Evolutionary conservation across 2,329 filamentous ascomycete species (phyloP), one percentile per base, ranked within the genome.

Genomic region (Apiospora sp.): DNA sequence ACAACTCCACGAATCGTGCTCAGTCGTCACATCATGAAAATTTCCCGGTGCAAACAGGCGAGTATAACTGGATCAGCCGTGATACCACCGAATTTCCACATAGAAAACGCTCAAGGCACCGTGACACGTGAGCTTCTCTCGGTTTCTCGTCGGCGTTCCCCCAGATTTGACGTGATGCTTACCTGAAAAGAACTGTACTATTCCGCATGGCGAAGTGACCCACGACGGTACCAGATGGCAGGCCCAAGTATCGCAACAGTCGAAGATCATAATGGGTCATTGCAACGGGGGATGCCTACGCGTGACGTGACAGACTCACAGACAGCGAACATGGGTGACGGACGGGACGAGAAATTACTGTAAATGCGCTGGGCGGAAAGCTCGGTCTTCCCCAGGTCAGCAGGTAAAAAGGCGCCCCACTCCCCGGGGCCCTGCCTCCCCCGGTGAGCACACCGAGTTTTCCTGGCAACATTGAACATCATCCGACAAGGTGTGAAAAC

Each of bases 51-150:
- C 54, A 61, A 58, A 61, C 54, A 37, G 54, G 37, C 58, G 58
- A 64, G 58, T 64, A 64, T 41, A 61, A 64, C 58, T 64, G 58
- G 58, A 41, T 41, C 58, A 64, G n/a, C 58, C 58, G 58, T 34
- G 58, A 64, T 64, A n/a, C 2, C 34, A n/a, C 58, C 58, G 58
- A 64, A 41, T 41, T 58, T 22, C n/a, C 7, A n/a, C 13, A 41
- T 34, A 64, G 7, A 8, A 34, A 64, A 13, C 22, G 7, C 22
- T 2, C 19, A 8, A 37, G 19, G 7, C 58, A 64, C 58, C 7
- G 8, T n/a, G 19, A 8, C 58, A 64, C 58, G 30, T 64, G 58
- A 64, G 58, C 19, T 24, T 64, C 34, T 41, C 58, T 64, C 58
- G 58, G 58, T 41, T 64, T 1, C 58, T 64, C 34, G 34, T 64